These are phyloP conservation scores for Boletus sp. DNA, from an alignment of 1,284 basidiomycete genomes.

Conservation along the genomic window DNA sequence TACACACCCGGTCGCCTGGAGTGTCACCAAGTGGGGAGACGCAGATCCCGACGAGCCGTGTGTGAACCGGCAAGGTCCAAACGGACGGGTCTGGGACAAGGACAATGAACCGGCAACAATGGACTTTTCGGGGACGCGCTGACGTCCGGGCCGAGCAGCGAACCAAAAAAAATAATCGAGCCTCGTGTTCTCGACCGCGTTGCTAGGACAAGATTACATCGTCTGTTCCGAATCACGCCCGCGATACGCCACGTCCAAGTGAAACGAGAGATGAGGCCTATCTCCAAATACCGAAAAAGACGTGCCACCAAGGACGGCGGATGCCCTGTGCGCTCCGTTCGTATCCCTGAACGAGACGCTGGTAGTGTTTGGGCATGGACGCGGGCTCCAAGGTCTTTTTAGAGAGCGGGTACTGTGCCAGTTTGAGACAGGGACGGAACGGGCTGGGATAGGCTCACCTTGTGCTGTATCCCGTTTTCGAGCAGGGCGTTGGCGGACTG, in stretches of 20 bases:
- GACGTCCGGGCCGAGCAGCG: no score
- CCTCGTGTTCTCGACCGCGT: not conserved
- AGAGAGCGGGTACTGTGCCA: conserved; percentile 61
- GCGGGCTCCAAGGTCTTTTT: conserved; percentile 64
- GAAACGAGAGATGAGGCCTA: conserved; percentile 28
- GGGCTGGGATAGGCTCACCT: conserved; percentile 43
- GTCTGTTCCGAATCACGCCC: conserved; percentile 7
- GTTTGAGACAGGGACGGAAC: not conserved
- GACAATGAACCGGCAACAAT: not conserved
- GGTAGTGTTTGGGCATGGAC: conserved; percentile 72
- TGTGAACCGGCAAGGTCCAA: conserved; percentile 6
- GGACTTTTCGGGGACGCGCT: no score
- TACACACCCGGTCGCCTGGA: not conserved
- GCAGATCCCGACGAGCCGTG: conserved; percentile 14
- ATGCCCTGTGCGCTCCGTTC: conserved; percentile 76
- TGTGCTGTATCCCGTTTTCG: conserved; percentile 57
- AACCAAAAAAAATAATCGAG: no score
- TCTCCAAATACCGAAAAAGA: conserved; percentile 73
- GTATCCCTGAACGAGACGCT: conserved; percentile 68
- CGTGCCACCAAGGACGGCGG: conserved; percentile 77
- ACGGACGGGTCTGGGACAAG: not conserved
- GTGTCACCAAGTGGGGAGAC: conserved; percentile 3
- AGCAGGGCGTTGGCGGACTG: conserved; percentile 56
- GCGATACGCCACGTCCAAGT: not conserved
- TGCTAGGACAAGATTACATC: conserved; percentile 3